Evolutionary conservation across 345 rosid genomes (phyloP).

Genomic region (Brassica nigra): DNA sequence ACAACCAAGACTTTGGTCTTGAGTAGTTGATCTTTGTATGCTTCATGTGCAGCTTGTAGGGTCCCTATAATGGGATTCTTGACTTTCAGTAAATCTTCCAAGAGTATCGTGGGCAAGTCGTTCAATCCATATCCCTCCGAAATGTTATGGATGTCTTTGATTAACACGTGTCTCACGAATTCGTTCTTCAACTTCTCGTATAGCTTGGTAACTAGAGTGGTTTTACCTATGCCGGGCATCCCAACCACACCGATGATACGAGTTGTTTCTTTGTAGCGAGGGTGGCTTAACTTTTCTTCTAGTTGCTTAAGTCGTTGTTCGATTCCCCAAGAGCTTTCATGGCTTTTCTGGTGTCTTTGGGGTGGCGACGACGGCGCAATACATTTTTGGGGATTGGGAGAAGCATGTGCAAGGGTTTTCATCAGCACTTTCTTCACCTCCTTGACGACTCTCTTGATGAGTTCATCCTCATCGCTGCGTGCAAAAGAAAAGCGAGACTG

Average conservation of each 20-base stretch:
- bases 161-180: not conserved
- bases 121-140: not conserved
- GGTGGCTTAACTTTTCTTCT: not conserved
- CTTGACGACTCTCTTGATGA: not conserved
- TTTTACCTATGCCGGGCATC: constrained; percentile 22
- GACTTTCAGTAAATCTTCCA: not conserved
- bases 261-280: not conserved
- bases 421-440: not conserved
- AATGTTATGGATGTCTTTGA: not conserved
- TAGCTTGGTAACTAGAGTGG: not conserved
- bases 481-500: not conserved
- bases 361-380: not conserved
- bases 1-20: not conserved
- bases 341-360: not conserved
- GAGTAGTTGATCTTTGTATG: constrained; percentile 1
- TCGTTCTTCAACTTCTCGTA: not conserved
- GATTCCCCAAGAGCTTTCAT: constrained; percentile 1
- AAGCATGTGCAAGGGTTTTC: not conserved
- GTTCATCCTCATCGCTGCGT: not conserved
- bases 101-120: not conserved
- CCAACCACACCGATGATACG: constrained; percentile 26
- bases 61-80: not conserved
- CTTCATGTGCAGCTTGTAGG: not conserved
- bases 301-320: not conserved
- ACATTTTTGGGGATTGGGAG: not conserved